Evolutionary conservation across 495 filamentous ascomycete genomes (phyloP).

Genomic region (Aspergillus haitiensis): DNA sequence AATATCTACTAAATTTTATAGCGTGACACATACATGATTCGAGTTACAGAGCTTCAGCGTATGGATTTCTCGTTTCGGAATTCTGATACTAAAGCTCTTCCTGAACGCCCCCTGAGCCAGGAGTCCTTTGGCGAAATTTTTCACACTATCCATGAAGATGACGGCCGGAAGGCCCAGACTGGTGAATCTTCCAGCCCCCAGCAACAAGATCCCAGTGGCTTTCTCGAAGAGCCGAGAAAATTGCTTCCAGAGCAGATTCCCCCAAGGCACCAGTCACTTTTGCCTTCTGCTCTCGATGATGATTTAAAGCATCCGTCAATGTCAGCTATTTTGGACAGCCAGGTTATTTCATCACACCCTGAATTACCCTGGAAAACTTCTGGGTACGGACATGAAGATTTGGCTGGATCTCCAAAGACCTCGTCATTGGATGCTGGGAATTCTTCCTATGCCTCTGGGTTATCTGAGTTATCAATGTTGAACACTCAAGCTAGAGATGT

Average conservation of each 20-base stretch:
- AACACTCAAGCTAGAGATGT: conserved; percentile 39
- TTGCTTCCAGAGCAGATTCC: conserved; percentile 32
- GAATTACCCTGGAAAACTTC: conserved; percentile 12
- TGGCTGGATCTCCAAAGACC: conserved; percentile 10
- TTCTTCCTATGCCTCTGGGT: conserved; percentile 20
- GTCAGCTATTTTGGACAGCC: conserved; percentile 5
- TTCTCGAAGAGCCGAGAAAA: conserved; percentile 26
- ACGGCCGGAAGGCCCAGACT: conserved; percentile 32
- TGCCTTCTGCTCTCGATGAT: conserved; percentile 35
- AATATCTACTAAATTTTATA: conserved; percentile 36
- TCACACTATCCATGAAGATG: conserved; percentile 48
- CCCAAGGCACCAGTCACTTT: conserved; percentile 43
- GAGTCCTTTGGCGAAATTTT: conserved; percentile 57
- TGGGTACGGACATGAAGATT: conserved; percentile 7
- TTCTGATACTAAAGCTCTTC: conserved; percentile 68
- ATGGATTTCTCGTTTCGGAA: conserved; percentile 59
- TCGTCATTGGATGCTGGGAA: conserved; percentile 17
- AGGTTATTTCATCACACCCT: conserved; percentile 10
- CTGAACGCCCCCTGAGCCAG: conserved; percentile 72
- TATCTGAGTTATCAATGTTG: conserved; percentile 32
- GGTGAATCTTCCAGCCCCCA: conserved; percentile 8
- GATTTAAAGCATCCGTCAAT: conserved; percentile 21
- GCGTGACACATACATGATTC: conserved; percentile 84
- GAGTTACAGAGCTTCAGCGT: conserved; percentile 79
- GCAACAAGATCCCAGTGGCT: conserved; percentile 25